Evolutionary conservation across 768 basidiomycete genomes (phyloP), one percentile per base, ranked within the genome.

Genomic region (Hypholoma fasciculare): DNA sequence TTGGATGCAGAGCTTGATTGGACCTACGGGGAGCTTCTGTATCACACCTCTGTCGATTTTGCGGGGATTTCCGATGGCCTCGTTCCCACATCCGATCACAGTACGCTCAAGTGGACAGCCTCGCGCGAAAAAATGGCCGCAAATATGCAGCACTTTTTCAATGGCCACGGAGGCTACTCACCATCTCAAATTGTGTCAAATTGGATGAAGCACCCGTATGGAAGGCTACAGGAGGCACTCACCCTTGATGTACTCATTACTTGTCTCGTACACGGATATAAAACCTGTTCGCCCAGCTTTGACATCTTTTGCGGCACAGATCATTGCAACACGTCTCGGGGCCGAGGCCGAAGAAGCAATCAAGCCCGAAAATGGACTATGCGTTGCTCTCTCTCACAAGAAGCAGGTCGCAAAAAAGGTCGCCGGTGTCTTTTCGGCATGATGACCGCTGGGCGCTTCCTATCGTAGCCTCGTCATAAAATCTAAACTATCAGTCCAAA

Each of bases 271-370:
- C 50, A 55, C 17, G 5, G 56, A 65, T 3, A 64, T 73, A 19
- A 59, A 62, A 34, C 59, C 64, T 56, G 62, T 65, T 27, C 61
- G 61, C 8, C 52, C 71, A 39, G 69, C 66, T 9, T 52, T 74
- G 9, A 65, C 69, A n/a, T 69, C 71, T 9, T 71, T 69, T 59
- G 72, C 70, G 3, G 63, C 59, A 36, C 71, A 73, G 54, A 60
- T 69, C 27, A 51, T 64, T 12, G 55, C 47, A n/a, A 40, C 61
- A 43, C 60, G 61, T 47, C 63, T 71, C 8, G 44, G 64, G 23
- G 36, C 49, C 14, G 66, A 69, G 40, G 68, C 65, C 14, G 54
- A 61, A 39, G 17, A 47, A 8, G 68, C 62, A 5, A 63, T 67
- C 14, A 52, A 58, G n/a, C 52, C 59, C 0, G 30, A 17, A 2